phyloP scores from a whole-genome alignment of 1,284 basidiomycete genomes.

The Peniophora sp. region DNA sequence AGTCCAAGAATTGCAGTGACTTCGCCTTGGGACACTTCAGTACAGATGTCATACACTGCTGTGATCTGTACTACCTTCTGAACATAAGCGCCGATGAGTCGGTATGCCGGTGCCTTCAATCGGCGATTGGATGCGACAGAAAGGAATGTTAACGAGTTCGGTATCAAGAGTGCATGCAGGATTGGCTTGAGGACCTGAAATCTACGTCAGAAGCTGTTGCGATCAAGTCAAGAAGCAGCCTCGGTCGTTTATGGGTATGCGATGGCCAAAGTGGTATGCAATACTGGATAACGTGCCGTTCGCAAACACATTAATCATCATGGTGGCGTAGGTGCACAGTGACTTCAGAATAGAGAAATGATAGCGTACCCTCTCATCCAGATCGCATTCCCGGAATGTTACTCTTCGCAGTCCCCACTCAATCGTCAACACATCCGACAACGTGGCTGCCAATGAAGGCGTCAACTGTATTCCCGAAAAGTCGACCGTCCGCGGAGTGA shows the following conservation, averaged over 20 bases:
- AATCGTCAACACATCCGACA: constrained; percentile 84
- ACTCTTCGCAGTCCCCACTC: constrained; percentile 86
- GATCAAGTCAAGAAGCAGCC: not conserved
- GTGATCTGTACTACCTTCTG: constrained; percentile 42
- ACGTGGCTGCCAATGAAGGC: constrained; percentile 60
- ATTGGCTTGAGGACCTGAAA: constrained; percentile 78
- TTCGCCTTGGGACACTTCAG: constrained; percentile 42
- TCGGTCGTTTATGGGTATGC: no score
- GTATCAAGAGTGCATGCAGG: constrained; percentile 84
- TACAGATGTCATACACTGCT: not conserved
- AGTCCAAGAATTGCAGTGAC: constrained; percentile 75
- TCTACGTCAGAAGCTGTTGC: constrained; percentile 6
- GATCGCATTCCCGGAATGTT: constrained; percentile 71
- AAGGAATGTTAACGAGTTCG: constrained; percentile 74
- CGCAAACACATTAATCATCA: no score
- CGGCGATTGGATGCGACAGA: constrained; percentile 84
- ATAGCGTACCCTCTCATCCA: constrained; percentile 67
- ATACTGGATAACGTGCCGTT: no score
- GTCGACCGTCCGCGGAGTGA: constrained; percentile 63
- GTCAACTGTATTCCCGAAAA: constrained; percentile 73
- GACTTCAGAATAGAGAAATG: not conserved
- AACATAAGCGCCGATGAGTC: constrained; percentile 75
- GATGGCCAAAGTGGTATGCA: no score
- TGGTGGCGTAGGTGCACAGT: no score
- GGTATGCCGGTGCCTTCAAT: constrained; percentile 75